Conservation (phyloP, 2,329 filamentous ascomycete species). For the Colletotrichum sp. region DNA sequence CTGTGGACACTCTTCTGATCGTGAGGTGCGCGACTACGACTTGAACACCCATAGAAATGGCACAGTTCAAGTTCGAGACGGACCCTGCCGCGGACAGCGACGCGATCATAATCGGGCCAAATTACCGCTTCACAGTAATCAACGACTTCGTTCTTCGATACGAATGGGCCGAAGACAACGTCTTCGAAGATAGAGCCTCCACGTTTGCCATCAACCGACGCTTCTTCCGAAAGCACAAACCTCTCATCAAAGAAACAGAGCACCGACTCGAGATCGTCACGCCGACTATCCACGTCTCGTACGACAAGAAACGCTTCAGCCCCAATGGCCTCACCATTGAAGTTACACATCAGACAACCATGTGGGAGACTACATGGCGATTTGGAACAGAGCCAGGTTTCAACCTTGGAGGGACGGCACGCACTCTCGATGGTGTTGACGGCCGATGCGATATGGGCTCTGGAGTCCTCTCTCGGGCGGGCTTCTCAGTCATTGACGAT, state of each 20-base stretch:
- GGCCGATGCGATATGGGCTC: not conserved
- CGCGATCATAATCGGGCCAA: not conserved
- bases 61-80: not conserved
- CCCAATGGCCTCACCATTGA: not conserved
- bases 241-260: not conserved
- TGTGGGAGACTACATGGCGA: not conserved
- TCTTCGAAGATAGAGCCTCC: not conserved
- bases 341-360: not conserved
- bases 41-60: not conserved
- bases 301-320: not conserved
- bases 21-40: not conserved
- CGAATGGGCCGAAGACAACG: not conserved
- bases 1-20: rapidly evolving
- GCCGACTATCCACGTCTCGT: not conserved
- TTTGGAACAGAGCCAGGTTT: not conserved
- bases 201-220: not conserved
- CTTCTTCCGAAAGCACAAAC: not conserved
- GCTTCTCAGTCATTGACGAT: not conserved
- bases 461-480: not conserved
- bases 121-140: not conserved
- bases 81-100: not conserved
- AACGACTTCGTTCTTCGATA: not conserved
- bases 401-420: not conserved
- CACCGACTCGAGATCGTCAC: not conserved
- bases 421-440: not conserved